Evolutionary conservation across 2,329 filamentous ascomycete species (phyloP), one percentile per base, ranked within the genome.

Genomic region (Neofusicoccum sp.): DNA sequence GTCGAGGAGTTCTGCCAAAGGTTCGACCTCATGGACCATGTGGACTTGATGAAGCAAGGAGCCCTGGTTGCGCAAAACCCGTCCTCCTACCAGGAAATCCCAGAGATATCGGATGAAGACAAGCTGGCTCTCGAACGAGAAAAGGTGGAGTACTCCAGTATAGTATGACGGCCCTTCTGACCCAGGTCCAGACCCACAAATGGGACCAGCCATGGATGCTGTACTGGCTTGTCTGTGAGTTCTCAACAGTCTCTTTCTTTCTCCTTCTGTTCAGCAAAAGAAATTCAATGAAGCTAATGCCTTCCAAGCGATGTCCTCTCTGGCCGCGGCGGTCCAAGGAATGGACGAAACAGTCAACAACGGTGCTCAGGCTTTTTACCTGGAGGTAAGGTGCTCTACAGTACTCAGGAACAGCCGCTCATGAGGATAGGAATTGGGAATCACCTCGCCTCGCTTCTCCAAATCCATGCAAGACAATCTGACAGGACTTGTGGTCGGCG

Each of bases 311-410:
- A 79, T 84, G 68, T 83, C 81, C 69, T 82, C 83, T 2, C 76
- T 85, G 31, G 83, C 81, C 2, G 83, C 84, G 2, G 83, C 83
- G 6, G 82, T 85, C 8, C 85, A 80, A 74, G 81, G 79, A 7
- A 82, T 82, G 81, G 81, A 83, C 62, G 79, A 83, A 61, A 82
- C 80, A 0, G 79, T 77, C 37, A 80, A 81, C 64, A 83, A 83
- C 61, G 80, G 80, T 36, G 79, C 80, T 4, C 76, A 78, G 60
- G 71, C 69, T 1, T 72, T 77, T 37, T 77, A 77, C 58, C 65
- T 54, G 2, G 39, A 29, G 6, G 59, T 37, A 22, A n/a, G 47
- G 28, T 75, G 29, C 4, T 6, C 12, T 3, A 34, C 22, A 14
- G 12, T n/a, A 14, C 11, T 12, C 7, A 2, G 9, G 11, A n/a